These are phyloP conservation scores for Verticillium albo-atrum DNA, from an alignment of 2,329 filamentous ascomycete species.

Conservation along the genomic window DNA sequence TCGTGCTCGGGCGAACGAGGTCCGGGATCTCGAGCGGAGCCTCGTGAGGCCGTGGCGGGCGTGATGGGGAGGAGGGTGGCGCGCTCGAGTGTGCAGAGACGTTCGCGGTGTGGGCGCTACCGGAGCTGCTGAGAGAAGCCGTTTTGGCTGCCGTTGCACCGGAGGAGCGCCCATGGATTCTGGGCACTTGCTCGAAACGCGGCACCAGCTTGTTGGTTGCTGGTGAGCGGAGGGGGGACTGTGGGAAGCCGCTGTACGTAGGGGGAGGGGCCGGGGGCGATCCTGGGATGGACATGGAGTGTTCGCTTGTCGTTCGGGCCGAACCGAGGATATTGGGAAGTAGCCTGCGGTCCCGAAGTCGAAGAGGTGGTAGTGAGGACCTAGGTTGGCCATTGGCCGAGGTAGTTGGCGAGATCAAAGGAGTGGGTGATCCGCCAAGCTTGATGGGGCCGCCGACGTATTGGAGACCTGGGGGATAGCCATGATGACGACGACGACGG, in stretches of 20 bases:
- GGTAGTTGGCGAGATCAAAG: conserved; percentile 33
- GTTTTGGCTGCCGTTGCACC: not conserved
- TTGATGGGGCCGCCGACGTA: conserved; percentile 11
- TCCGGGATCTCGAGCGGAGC: conserved; percentile 30
- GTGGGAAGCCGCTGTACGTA: not conserved
- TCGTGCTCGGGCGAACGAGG: conserved; percentile 16
- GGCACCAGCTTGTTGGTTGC: not conserved
- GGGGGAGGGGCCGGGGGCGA: not conserved
- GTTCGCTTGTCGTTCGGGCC: not conserved
- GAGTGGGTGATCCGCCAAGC: conserved; percentile 31
- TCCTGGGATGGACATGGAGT: not conserved
- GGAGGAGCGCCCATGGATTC: not conserved
- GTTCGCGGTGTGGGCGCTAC: not conserved
- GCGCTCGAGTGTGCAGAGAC: not conserved
- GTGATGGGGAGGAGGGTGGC: conserved; percentile 24
- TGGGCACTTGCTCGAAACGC: not conserved
- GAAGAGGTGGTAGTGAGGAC: conserved; percentile 39
- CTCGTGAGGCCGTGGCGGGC: conserved; percentile 30
- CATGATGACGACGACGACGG: conserved; percentile 12
- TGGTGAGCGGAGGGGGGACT: not conserved
- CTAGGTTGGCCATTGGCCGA: conserved; percentile 19
- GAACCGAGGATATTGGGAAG: conserved; percentile 24
- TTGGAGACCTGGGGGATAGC: conserved; percentile 4
- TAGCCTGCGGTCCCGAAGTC: conserved; percentile 41
- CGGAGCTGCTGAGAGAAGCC: conserved; percentile 8